Evolutionary conservation across 305 asterid species (phyloP).

Genomic region (Andrographis paniculata): DNA sequence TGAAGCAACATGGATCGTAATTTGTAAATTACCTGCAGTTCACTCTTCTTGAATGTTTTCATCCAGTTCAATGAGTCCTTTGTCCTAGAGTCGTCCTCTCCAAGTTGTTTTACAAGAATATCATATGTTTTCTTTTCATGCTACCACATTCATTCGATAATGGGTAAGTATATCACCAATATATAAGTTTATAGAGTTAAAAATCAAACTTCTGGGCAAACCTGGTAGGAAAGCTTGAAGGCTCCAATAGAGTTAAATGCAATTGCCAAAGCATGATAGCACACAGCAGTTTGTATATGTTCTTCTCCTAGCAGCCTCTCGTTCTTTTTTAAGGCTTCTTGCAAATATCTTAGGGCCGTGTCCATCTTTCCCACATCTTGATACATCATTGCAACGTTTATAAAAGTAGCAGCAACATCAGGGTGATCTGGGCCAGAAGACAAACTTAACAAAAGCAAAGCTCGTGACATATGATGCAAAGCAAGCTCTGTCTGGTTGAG

Average conservation of each 20-base stretch:
- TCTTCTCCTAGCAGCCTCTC: conserved; percentile 84
- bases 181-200: conserved; percentile 7
- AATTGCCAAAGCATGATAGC: conserved; percentile 96
- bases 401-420: conserved; percentile 90
- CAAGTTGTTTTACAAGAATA: conserved; percentile 90
- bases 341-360: conserved; percentile 91
- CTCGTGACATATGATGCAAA: conserved; percentile 86
- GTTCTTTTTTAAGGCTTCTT: conserved; percentile 92
- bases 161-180: conserved; percentile 9
- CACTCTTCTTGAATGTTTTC: conserved; percentile 86
- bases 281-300: conserved; percentile 96
- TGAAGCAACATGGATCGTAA: neutral
- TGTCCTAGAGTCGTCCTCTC: conserved; percentile 93
- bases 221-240: conserved; percentile 93
- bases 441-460: conserved; percentile 64
- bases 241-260: conserved; percentile 94
- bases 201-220: conserved; percentile 16
- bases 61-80: conserved; percentile 89
- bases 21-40: conserved; percentile 54
- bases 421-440: conserved; percentile 99
- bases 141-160: conserved; percentile 32
- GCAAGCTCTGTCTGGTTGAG: conserved; percentile 95
- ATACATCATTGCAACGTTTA: conserved; percentile 98
- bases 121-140: conserved; percentile 92
- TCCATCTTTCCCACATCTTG: conserved; percentile 93